These are phyloP conservation scores for Rhododendron molle DNA, from an alignment of 148 eudicot species.

Conservation along the genomic window DNA sequence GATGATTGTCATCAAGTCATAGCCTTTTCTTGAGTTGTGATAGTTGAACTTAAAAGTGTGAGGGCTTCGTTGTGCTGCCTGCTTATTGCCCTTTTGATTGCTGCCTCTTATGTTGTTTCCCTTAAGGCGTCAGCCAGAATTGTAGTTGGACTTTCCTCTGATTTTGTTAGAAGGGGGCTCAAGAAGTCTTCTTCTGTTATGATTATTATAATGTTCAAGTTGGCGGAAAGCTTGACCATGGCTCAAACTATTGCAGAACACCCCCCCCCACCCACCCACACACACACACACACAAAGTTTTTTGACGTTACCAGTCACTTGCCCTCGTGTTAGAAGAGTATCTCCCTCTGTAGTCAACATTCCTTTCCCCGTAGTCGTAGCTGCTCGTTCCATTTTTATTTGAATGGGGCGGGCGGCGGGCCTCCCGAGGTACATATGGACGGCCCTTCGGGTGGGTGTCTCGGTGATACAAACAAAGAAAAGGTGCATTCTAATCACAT, in stretches of 20 bases:
- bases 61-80: not conserved
- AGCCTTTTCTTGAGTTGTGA: not conserved
- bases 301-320: too few relatives aligned
- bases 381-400: too few relatives aligned
- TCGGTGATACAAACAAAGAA: too few relatives aligned
- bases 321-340: too few relatives aligned
- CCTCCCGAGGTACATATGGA: too few relatives aligned
- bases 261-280: too few relatives aligned
- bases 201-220: not conserved
- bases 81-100: not conserved
- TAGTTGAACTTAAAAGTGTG: not conserved
- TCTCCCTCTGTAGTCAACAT: too few relatives aligned
- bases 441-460: too few relatives aligned
- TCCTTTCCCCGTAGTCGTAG: too few relatives aligned
- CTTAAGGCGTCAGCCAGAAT: not conserved
- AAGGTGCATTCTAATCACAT: too few relatives aligned
- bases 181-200: not conserved
- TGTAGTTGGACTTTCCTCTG: not conserved
- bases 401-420: too few relatives aligned
- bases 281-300: too few relatives aligned
- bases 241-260: not conserved
- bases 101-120: not conserved
- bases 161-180: not conserved
- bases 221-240: not conserved
- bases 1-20: not conserved